Evolutionary conservation across 2,329 filamentous ascomycete genomes (phyloP).

Genomic region (Paracoccidioides brasiliensis): DNA sequence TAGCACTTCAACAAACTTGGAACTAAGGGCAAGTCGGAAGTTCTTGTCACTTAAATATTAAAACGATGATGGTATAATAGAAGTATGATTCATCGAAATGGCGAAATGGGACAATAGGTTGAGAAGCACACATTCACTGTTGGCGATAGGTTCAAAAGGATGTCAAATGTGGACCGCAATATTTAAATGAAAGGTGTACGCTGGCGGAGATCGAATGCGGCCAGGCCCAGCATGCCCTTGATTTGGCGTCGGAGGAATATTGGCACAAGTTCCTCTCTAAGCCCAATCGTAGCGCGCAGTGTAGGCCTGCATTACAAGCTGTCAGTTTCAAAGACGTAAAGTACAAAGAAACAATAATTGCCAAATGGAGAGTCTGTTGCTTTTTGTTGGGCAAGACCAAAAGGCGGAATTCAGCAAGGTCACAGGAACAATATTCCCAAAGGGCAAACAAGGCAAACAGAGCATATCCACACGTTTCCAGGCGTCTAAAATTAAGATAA

Average conservation of each 20-base stretch:
- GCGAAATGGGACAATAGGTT: neutral
- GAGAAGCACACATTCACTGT: neutral
- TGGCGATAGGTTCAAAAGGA: neutral
- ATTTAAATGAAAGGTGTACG: neutral
- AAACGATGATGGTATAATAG: neutral
- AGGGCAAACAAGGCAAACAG: neutral
- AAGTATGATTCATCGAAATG: neutral
- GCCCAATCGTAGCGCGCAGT: neutral
- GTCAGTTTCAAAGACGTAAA: neutral
- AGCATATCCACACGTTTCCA: neutral
- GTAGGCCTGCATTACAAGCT: neutral
- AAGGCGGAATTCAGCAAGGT: neutral
- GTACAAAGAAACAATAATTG: neutral
- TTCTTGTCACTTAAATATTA: neutral
- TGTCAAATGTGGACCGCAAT: neutral
- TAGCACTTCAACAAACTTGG: neutral
- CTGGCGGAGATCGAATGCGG: neutral
- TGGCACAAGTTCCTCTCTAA: neutral
- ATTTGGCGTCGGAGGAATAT: neutral
- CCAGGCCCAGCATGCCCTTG: neutral
- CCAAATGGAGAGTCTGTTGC: neutral
- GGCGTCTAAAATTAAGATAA: neutral
- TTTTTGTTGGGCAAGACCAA: neutral
- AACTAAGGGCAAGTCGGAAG: neutral
- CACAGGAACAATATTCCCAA: too few relatives aligned